A percentile compares a stretch with the other conserved stretches of the same genome.
These are phyloP conservation scores for Nissolia schottii DNA, from an alignment of 306 rosid genomes.

Conservation along the genomic window DNA sequence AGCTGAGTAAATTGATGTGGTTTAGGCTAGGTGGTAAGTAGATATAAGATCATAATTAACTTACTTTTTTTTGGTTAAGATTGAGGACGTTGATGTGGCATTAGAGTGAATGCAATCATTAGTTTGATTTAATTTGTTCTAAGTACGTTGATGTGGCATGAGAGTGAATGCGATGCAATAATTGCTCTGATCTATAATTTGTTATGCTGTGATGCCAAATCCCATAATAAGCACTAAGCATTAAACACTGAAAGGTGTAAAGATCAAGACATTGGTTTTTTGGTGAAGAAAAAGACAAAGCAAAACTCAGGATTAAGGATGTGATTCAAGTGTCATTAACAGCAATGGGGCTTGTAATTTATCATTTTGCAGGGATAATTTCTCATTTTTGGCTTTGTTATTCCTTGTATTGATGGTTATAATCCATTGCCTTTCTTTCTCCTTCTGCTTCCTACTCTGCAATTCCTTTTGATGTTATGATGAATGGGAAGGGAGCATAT, in stretches of 20 bases:
- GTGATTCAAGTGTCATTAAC: not conserved
- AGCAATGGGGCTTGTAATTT: not conserved
- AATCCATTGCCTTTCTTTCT: not conserved
- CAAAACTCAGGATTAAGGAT: not conserved
- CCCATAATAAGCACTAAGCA: not conserved
- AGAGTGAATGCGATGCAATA: not conserved
- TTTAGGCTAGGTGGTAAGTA: not conserved
- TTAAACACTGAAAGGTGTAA: not conserved
- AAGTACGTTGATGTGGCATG: not conserved
- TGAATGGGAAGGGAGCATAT: not conserved
- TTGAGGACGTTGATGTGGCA: not conserved
- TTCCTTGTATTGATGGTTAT: not conserved
- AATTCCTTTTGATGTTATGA: slow-evolving; percentile 2
- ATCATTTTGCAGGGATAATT: not conserved
- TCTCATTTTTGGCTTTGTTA: not conserved
- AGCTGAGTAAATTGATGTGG: not conserved
- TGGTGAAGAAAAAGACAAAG: slow-evolving; percentile 15
- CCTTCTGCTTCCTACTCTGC: not conserved
- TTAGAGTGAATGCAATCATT: not conserved
- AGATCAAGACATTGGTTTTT: not conserved
- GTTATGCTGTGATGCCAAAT: slow-evolving; percentile 7
- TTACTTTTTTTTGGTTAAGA: not conserved
- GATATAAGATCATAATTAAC: not conserved
- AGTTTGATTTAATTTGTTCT: not conserved
- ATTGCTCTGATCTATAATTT: not conserved